Evolutionary conservation across 495 filamentous ascomycete species (phyloP).

Genomic region (Tuber borchii): DNA sequence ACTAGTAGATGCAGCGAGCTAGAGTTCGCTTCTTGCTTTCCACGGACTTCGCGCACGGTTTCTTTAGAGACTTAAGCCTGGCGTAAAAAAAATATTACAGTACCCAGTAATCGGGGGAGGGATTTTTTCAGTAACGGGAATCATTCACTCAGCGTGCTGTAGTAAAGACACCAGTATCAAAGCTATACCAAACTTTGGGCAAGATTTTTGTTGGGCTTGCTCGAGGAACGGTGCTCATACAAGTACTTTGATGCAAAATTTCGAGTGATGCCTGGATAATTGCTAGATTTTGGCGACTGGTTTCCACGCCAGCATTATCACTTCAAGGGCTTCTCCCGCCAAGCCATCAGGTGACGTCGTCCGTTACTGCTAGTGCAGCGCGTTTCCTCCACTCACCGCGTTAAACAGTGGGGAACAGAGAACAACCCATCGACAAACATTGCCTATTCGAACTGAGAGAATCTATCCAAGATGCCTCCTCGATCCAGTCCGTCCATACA

Average conservation of each 20-base stretch:
- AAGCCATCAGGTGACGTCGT: constrained; percentile 6
- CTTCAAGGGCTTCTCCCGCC: neutral
- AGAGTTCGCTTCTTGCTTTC: neutral
- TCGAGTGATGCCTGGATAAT: neutral
- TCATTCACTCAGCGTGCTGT: neutral
- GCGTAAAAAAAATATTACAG: neutral
- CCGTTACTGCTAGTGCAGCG: neutral
- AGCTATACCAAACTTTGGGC: neutral
- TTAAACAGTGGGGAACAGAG: neutral
- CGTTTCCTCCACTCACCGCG: neutral
- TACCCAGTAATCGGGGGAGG: neutral
- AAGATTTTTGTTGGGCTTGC: neutral
- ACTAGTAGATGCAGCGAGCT: neutral
- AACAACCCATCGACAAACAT: neutral
- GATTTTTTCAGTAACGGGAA: neutral
- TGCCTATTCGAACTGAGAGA: neutral
- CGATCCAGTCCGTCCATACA: neutral
- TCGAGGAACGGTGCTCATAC: neutral
- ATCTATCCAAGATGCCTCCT: neutral
- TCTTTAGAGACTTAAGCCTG: neutral
- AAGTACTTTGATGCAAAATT: neutral
- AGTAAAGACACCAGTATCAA: neutral
- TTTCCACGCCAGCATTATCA: neutral
- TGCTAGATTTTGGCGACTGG: neutral
- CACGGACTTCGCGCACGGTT: neutral